A percentile compares a stretch with the other conserved stretches of the same genome.
phyloP scores from a whole-genome alignment of 2,329 filamentous ascomycete species.

The Esteya vermicola region DNA sequence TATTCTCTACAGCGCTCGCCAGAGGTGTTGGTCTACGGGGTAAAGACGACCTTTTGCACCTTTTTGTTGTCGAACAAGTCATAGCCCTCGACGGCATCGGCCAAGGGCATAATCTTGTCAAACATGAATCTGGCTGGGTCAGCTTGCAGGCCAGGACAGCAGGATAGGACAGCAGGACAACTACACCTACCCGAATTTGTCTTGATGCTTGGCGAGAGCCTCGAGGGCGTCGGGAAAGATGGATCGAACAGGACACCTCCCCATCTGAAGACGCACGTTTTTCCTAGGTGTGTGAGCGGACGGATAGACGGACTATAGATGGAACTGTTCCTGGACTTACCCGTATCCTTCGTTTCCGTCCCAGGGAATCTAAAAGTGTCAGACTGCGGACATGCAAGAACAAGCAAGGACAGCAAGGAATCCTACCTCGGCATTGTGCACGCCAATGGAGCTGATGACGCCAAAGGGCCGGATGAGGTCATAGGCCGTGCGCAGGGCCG shows the following conservation, averaged over 20 bases:
- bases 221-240: conserved; percentile 53
- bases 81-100: conserved; percentile 52
- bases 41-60: conserved; percentile 61
- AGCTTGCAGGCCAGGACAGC: not conserved
- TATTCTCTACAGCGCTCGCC: not conserved
- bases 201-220: conserved; percentile 50
- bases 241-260: conserved; percentile 59
- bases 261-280: conserved; percentile 62
- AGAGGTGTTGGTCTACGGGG: conserved; percentile 19
- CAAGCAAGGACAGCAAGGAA: too few relatives aligned
- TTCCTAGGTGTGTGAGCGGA: conserved; percentile 30
- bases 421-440: conserved; percentile 58
- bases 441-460: conserved; percentile 59
- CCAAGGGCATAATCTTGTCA: conserved; percentile 58
- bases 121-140: conserved; percentile 51
- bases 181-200: conserved; percentile 49
- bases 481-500: conserved; percentile 55
- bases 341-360: conserved; percentile 47
- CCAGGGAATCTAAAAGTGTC: conserved; percentile 58
- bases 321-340: conserved; percentile 18
- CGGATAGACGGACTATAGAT: not conserved
- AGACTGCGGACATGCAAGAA: too few relatives aligned
- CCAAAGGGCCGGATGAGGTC: conserved; percentile 61
- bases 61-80: conserved; percentile 59
- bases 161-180: conserved; percentile 5